These are phyloP conservation scores for Powellomyces hirtus DNA, from an alignment of 192 early-diverging fungal genomes.

Conservation along the genomic window DNA sequence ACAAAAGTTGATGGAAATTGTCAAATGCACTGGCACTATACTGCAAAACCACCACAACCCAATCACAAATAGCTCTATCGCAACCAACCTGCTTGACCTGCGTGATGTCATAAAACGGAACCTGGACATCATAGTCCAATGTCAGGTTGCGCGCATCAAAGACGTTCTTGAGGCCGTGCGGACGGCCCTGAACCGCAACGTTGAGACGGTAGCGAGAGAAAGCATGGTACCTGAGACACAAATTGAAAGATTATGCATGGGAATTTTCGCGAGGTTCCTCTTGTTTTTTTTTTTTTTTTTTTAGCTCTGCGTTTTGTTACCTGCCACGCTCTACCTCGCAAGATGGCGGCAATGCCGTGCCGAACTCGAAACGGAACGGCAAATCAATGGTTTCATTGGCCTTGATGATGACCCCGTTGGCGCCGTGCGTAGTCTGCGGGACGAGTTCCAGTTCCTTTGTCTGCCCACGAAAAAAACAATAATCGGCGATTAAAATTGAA, in stretches of 20 bases:
- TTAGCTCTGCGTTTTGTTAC: too few species aligned
- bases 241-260: neutral
- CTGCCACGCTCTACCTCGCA: constrained; percentile 21
- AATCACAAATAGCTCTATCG: too few species aligned
- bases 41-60: too few species aligned
- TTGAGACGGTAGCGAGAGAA: constrained; percentile 23
- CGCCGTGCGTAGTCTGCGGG: constrained; percentile 16
- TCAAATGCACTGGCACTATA: neutral
- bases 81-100: constrained; percentile 5
- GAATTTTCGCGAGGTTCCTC: neutral
- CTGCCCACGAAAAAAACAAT: neutral
- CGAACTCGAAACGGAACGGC: constrained; percentile 27
- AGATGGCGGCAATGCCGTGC: constrained; percentile 9
- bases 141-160: constrained; percentile 1
- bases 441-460: constrained; percentile 19
- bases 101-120: constrained; percentile 7
- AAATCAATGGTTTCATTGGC: constrained; percentile 16
- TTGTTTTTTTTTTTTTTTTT: too few species aligned
- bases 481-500: neutral
- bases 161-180: constrained; percentile 9
- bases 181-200: constrained; percentile 19
- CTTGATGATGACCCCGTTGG: constrained; percentile 21
- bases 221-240: constrained; percentile 15
- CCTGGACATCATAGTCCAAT: constrained; percentile 22
- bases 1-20: constrained; percentile 5